phyloP scores from a whole-genome alignment of 2,329 filamentous ascomycete species.

The Sporothrix pallida region DNA sequence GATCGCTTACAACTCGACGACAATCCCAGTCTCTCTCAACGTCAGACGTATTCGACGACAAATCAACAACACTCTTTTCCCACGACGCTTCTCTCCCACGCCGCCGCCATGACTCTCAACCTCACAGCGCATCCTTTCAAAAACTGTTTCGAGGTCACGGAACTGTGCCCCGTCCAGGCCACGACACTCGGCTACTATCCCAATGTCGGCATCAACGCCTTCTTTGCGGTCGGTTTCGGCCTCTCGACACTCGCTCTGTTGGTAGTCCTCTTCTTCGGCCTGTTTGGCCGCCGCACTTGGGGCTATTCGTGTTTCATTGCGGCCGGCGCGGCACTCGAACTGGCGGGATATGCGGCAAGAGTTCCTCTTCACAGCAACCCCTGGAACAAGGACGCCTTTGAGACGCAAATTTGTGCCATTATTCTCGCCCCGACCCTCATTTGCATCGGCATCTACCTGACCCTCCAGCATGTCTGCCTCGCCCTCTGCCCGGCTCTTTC shows the following conservation, averaged over 20 bases:
- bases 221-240: slow-evolving; percentile 59
- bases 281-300: slow-evolving; percentile 60
- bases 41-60: neutral
- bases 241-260: slow-evolving; percentile 51
- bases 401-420: slow-evolving; percentile 65
- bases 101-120: slow-evolving; percentile 19
- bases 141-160: slow-evolving; percentile 42
- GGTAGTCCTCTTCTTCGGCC: slow-evolving; percentile 34
- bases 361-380: slow-evolving; percentile 59
- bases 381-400: slow-evolving; percentile 60
- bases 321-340: slow-evolving; percentile 58
- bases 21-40: neutral
- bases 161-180: slow-evolving; percentile 55
- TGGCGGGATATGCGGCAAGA: slow-evolving; percentile 60
- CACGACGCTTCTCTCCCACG: neutral
- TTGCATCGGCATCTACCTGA: slow-evolving; percentile 68
- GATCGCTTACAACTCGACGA: neutral
- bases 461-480: slow-evolving; percentile 64
- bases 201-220: slow-evolving; percentile 60
- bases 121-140: slow-evolving; percentile 38
- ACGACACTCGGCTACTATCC: slow-evolving; percentile 64
- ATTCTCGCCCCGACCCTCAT: slow-evolving; percentile 65
- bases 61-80: neutral
- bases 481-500: slow-evolving; percentile 56
- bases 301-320: slow-evolving; percentile 58